A percentile compares a stretch with the other conserved stretches of the same genome.
phyloP scores from a whole-genome alignment of 2,329 filamentous ascomycete species.

The Penicillium expansum region DNA sequence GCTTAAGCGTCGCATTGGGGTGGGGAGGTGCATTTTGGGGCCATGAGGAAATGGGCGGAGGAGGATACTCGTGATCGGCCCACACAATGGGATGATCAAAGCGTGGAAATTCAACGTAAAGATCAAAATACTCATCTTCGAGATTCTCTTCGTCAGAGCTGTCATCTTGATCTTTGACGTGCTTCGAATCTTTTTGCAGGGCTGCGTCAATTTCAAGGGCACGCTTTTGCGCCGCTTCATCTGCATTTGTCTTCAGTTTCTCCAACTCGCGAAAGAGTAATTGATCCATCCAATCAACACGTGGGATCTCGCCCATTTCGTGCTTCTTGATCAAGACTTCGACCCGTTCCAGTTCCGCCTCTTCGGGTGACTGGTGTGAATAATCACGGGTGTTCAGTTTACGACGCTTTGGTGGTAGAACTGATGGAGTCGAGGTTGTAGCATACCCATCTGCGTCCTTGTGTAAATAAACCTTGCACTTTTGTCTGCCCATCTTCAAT shows the following conservation, averaged over 20 bases:
- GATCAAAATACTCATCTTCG: conserved; percentile 67
- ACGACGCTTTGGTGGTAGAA: conserved; percentile 55
- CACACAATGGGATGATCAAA: conserved; percentile 97
- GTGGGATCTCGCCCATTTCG: conserved; percentile 92
- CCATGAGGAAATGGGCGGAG: conserved; percentile 76
- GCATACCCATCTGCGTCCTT: conserved; percentile 82
- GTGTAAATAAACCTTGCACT: conserved; percentile 80
- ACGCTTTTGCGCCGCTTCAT: conserved; percentile 62
- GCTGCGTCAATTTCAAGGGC: conserved; percentile 37
- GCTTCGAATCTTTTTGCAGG: conserved; percentile 21
- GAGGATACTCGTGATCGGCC: conserved; percentile 86
- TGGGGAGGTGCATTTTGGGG: conserved; percentile 62
- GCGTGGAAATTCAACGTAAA: conserved; percentile 87
- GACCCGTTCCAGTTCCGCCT: conserved; percentile 83
- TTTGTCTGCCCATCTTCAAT: conserved; percentile 85
- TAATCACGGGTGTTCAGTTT: conserved; percentile 49
- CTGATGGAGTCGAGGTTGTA: conserved; percentile 73
- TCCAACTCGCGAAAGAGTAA: conserved; percentile 89
- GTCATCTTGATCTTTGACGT: conserved; percentile 38
- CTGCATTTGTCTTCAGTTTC: conserved; percentile 66
- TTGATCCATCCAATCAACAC: conserved; percentile 93
- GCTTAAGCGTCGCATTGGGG: conserved; percentile 69
- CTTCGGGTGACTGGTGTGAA: conserved; percentile 59
- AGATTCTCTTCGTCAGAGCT: conserved; percentile 39
- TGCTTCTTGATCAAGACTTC: conserved; percentile 94